Base-by-base conservation (phyloP, 1,284 basidiomycete species). In the Inonotus obliquus region DNA sequence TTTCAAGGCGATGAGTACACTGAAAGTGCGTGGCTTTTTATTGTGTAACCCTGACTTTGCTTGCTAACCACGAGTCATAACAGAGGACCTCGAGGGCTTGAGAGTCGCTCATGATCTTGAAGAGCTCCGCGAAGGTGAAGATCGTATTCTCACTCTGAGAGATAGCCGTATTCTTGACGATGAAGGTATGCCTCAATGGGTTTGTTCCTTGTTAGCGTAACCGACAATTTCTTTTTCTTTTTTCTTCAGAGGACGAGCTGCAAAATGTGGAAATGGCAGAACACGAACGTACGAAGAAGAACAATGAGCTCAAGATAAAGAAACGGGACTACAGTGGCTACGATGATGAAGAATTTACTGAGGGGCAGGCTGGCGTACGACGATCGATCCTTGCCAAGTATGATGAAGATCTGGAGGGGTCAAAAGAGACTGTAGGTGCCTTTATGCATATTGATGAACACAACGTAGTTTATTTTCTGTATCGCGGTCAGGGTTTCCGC, bases 71-170 rank as follows among this genome's bases (percentile, higher is more conserved):
- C n/a, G 58, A 17, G 60, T 19, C 32, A 49, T 63, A 60, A 17
- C 64, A 91, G 89, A 83, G 79, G 96, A 98, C 75, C 84, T 99
- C 64, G 84, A 81, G 61, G 97, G 97, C 48, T 77, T 99, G 64
- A 97, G 96, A 81, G 97, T 99, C 71, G 89, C 84, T 75, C 97
- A 99, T 77, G 93, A 94, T 78, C 86, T 96, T 63, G 92, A 96
- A 63, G 90, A 84, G 64, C 82, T 98, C 74, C 89, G 89, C 63
- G 94, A 95, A 73, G 96, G 97, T 67, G 91, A 97, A 74, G 95
- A 94, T 67, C 86, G 89, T 65, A 92, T 99, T 77, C 87, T 99
- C 67, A 99, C 97, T 1, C 79, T 99, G 69, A 96, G 96, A 82
- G 97, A 99, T 72, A 90, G 88, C 69, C 86, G 91, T 39, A 91